Percentiles rank a stretch among this genome's conserved stretches.
These are phyloP conservation scores for Hypoxylon sp. DNA, from an alignment of 2,329 filamentous ascomycete genomes.

Conservation along the genomic window DNA sequence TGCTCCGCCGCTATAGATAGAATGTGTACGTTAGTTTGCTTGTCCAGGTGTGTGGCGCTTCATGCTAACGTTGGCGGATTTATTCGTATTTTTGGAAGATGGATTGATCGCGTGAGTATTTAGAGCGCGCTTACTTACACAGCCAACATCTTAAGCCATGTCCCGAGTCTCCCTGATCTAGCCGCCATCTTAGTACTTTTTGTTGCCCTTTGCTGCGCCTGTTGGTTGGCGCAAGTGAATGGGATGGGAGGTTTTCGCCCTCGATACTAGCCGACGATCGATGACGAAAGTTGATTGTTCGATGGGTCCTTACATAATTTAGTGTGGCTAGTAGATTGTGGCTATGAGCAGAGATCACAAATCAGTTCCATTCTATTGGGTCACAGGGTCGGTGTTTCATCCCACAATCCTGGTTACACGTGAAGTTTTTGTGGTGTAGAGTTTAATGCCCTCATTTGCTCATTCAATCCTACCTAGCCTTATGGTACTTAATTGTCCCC, in stretches of 20 bases:
- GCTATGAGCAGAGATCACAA: constrained; percentile 28
- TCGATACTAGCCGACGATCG: constrained; percentile 28
- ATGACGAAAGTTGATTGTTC: constrained; percentile 48
- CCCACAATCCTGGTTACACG: constrained; percentile 11
- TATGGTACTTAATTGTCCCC: background rate
- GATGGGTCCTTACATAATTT: constrained; percentile 40
- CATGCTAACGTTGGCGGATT: constrained; percentile 11
- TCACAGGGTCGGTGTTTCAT: constrained; percentile 3
- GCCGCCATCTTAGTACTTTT: constrained; percentile 56
- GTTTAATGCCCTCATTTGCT: background rate
- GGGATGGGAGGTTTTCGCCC: constrained; percentile 12
- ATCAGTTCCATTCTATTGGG: constrained; percentile 32
- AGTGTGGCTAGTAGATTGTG: constrained; percentile 32
- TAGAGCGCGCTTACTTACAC: constrained; percentile 67
- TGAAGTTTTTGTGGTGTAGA: background rate
- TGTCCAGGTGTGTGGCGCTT: constrained; percentile 9
- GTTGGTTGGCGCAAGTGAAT: constrained; percentile 26
- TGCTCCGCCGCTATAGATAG: constrained; percentile 72
- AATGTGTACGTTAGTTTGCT: constrained; percentile 20
- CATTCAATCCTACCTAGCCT: background rate
- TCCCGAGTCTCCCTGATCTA: constrained; percentile 67
- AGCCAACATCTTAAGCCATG: constrained; percentile 78
- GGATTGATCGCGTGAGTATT: constrained; percentile 30
- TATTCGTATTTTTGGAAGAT: constrained; percentile 11
- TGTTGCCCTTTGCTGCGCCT: constrained; percentile 6